Evolutionary conservation across 495 filamentous ascomycete species (phyloP).

Genomic region (Bathelium albidoporum): DNA sequence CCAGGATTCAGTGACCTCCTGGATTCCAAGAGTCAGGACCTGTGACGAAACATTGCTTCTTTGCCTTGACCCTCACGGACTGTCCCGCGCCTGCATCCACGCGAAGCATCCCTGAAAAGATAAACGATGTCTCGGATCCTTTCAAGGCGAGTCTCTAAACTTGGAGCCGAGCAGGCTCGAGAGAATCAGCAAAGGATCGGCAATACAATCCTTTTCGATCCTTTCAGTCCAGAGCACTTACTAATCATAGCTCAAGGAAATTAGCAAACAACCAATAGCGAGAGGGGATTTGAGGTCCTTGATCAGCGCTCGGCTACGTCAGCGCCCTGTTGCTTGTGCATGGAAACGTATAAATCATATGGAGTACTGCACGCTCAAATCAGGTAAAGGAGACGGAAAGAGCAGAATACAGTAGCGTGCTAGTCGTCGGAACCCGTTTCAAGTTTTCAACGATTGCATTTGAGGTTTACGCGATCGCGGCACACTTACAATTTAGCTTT

Average conservation of each 20-base stretch:
- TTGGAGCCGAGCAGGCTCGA: neutral
- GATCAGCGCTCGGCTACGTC: neutral
- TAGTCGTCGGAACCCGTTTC: neutral
- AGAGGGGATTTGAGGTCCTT: neutral
- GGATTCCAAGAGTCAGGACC: neutral
- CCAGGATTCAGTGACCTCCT: neutral
- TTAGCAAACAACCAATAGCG: neutral
- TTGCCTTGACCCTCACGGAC: neutral
- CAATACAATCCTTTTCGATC: neutral
- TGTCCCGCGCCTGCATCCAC: neutral
- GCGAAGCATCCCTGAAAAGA: neutral
- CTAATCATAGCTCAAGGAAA: neutral
- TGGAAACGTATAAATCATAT: neutral
- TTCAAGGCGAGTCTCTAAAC: constrained; percentile 2
- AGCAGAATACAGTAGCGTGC: neutral
- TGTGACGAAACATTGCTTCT: neutral
- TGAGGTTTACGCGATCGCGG: neutral
- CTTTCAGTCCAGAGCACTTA: neutral
- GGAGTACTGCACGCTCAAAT: neutral
- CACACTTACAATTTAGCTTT: neutral
- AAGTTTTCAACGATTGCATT: neutral
- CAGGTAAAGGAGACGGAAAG: neutral
- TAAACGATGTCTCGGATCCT: neutral
- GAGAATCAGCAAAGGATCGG: neutral
- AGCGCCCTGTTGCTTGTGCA: neutral